Evolutionary conservation across 371 early-diverging fungal species (phyloP), one percentile per base, ranked within the genome.

Genomic region (Sporodiniella umbellata): DNA sequence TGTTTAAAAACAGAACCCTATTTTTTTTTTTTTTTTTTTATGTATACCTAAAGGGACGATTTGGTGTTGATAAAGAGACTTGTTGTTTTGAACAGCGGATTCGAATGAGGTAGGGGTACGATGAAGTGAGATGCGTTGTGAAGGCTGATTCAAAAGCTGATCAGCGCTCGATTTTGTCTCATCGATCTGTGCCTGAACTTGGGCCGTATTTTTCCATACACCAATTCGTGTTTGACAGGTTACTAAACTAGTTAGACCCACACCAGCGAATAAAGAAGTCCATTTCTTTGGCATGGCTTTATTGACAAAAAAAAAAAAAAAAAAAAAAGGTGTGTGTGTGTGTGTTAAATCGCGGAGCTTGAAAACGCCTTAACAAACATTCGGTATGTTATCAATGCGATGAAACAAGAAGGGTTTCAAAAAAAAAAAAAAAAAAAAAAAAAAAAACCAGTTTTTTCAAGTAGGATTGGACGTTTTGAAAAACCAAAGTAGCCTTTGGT

Each of bases 261-360:
- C 23, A 31, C 74, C 74, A 48, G 68, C 70, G 17, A 73, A 42
- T 33, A 70, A 28, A 18, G 74, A 60, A 5, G 56, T 51, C 31
- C 57, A 50, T 46, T 52, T 58, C 12, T 28, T 28, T 12, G 74
- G 51, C 74, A 73, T 73, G 3, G 38, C 43, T 8, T 38, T 42
- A 19, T 51, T 39, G 11, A 40, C 4, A 18, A 42, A 33, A 33
- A 45, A 17, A 18, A 39, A 39, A 39, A 19, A 39, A 39, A 39
- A 39, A 39, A 39, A 21, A 39, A 18, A 39, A n/a, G n/a, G n/a
- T n/a, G n/a, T n/a, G n/a, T n/a, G n/a, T n/a, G n/a, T n/a, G n/a
- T n/a, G n/a, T n/a, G n/a, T n/a, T n/a, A n/a, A n/a, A n/a, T n/a
- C n/a, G n/a, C n/a, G n/a, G n/a, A n/a, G n/a, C n/a, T n/a, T n/a